These are phyloP conservation scores for Aspergillus terreus DNA, from an alignment of 2,329 filamentous ascomycete genomes.

Conservation along the genomic window DNA sequence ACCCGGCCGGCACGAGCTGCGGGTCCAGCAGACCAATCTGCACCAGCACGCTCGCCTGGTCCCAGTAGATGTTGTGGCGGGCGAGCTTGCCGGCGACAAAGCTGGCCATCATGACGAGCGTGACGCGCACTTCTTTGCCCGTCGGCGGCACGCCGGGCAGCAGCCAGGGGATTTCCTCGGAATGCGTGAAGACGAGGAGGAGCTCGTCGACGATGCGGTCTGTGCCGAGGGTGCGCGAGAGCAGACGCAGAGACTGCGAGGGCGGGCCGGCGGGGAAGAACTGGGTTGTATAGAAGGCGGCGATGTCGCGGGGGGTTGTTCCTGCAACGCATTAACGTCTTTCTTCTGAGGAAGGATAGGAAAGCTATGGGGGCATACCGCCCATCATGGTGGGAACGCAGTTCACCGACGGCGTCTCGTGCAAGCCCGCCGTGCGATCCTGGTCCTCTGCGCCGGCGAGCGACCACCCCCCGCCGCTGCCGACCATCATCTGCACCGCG, in stretches of 20 bases:
- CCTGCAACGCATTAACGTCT: constrained; percentile 10
- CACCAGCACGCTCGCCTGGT: constrained; percentile 58
- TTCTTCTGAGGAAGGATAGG: constrained; percentile 3
- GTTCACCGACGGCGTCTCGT: constrained; percentile 26
- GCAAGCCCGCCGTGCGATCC: constrained; percentile 6
- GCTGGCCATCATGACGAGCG: constrained; percentile 50
- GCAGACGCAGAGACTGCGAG: constrained; percentile 47
- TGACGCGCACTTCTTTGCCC: constrained; percentile 51
- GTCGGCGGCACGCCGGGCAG: constrained; percentile 54
- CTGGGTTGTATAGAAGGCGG: constrained; percentile 51
- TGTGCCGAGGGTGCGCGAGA: constrained; percentile 54
- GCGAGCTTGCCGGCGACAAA: constrained; percentile 28
- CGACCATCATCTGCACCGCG: constrained; percentile 17
- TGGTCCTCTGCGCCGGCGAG: constrained; percentile 5
- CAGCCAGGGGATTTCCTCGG: constrained; percentile 53
- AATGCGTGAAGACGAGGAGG: constrained; percentile 53
- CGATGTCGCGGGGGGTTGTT: constrained; percentile 21
- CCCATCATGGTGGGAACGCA: constrained; percentile 36
- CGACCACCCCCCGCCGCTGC: constrained; percentile 3
- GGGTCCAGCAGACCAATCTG: constrained; percentile 58
- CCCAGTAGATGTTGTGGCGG: constrained; percentile 60
- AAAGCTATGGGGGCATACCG: constrained; percentile 22
- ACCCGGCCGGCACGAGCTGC: constrained; percentile 47
- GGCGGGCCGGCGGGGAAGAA: constrained; percentile 50
- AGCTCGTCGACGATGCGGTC: constrained; percentile 59